These are phyloP conservation scores for Blastomyces gilchristii DNA, from an alignment of 2,329 filamentous ascomycete species.

Conservation along the genomic window DNA sequence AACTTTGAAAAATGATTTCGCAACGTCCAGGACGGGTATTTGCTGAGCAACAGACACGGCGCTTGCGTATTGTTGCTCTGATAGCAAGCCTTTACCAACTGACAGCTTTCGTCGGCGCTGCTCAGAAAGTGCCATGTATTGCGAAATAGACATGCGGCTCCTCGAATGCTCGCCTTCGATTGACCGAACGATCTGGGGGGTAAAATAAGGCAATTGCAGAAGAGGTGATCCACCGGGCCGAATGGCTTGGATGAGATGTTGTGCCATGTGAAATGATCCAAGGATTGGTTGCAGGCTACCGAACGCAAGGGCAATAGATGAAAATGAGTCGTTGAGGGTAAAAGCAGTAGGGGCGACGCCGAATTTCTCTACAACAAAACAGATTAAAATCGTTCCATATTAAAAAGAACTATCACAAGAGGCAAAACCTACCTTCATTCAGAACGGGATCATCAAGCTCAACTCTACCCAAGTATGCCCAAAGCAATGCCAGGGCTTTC, in stretches of 20 bases:
- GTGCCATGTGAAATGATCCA: conserved; percentile 68
- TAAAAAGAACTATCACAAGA: neutral
- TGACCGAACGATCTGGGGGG: conserved; percentile 43
- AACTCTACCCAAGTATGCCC: conserved; percentile 86
- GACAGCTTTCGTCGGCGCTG: conserved; percentile 60
- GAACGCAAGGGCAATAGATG: conserved; percentile 77
- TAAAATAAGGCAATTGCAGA: conserved; percentile 84
- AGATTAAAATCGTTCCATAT: conserved; percentile 10
- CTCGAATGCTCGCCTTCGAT: conserved; percentile 52
- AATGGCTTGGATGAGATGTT: conserved; percentile 82
- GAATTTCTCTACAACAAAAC: conserved; percentile 55
- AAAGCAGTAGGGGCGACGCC: conserved; percentile 81
- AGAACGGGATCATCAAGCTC: conserved; percentile 69
- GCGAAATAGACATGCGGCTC: conserved; percentile 66
- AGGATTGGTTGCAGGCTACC: conserved; percentile 73
- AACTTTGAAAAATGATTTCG: conserved; percentile 97
- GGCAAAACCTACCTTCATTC: conserved; percentile 47
- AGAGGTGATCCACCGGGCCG: conserved; percentile 75
- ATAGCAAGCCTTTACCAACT: conserved; percentile 59
- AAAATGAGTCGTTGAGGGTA: conserved; percentile 74
- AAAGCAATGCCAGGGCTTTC: conserved; percentile 80
- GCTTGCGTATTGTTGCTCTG: conserved; percentile 63
- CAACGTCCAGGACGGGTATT: conserved; percentile 71
- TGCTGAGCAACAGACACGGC: conserved; percentile 70
- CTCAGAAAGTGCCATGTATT: conserved; percentile 78